Conservation (phyloP, 2,329 filamentous ascomycete species). For the Coleophoma eucalyptorum region DNA sequence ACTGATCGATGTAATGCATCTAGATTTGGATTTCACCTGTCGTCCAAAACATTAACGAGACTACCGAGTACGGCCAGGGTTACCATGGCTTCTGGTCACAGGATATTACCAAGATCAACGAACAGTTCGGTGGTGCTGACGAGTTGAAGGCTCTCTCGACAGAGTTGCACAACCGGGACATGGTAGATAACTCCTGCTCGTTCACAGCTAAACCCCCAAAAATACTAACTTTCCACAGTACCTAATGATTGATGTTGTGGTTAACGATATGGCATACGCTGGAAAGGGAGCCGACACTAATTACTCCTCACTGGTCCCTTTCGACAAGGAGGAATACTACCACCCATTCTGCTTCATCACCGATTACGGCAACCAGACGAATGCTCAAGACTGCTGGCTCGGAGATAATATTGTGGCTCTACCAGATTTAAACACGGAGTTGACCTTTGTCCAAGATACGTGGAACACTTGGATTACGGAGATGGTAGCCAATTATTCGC, state of each 20-base stretch:
- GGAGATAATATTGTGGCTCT: conserved; percentile 2
- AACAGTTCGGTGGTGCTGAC: conserved; percentile 52
- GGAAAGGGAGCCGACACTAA: conserved; percentile 43
- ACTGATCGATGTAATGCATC: background rate
- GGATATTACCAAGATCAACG: conserved; percentile 46
- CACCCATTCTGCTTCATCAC: conserved; percentile 54
- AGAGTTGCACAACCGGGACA: conserved; percentile 49
- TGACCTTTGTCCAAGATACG: conserved; percentile 4
- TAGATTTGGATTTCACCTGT: conserved; percentile 38
- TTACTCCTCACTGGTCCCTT: conserved; percentile 47
- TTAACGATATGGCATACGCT: conserved; percentile 51
- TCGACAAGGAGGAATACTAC: conserved; percentile 54
- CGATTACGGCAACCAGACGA: conserved; percentile 48
- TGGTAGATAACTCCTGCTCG: conserved; percentile 22
- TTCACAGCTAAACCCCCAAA: background rate
- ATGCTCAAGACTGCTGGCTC: conserved; percentile 41
- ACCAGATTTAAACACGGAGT: conserved; percentile 5
- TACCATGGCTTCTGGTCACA: conserved; percentile 42
- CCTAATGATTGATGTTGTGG: conserved; percentile 57
- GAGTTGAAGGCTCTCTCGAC: conserved; percentile 54
- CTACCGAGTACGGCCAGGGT: conserved; percentile 31
- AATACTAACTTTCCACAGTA: conserved; percentile 26
- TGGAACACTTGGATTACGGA: conserved; percentile 11
- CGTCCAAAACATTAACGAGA: conserved; percentile 31
- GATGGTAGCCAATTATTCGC: conserved; percentile 13